Base-by-base conservation (phyloP, 1,284 basidiomycete species). In the Malassezia sp. region DNA sequence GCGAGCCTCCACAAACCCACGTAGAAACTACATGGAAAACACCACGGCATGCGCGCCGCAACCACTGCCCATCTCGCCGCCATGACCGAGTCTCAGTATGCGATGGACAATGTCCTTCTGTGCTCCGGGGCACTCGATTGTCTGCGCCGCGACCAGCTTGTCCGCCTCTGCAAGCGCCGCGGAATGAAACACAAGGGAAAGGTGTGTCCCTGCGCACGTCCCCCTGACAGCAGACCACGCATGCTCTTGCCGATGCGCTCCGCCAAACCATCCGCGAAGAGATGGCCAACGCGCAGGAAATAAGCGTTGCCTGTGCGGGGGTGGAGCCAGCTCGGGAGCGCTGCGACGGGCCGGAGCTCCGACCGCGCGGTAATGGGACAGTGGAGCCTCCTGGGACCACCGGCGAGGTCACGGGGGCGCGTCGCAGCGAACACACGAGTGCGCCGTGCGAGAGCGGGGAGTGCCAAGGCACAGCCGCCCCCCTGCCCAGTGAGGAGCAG, bases 151-250 rank as follows among this genome's bases (percentile, higher is more conserved):
- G 41, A 49, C n/a, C 47, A 49, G 27, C 41, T 49, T 11, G 36
- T 49, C 14, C 43, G 29, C 24, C 26, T 49, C 20, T 49, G 41
- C 34, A 49, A 44, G 30, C 47, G 47, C 5, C 30, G 27, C 4
- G 47, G 47, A 18, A 44, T 49, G 7, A 49, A 49, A 20, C 35
- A 41, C 20, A 29, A 30, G 14, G 47, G 47, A 18, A 49, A 44
- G 31, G 43, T 45, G 33, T 27, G 43, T 28, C 1, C 12, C 2
- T 6, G 4, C 20, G 32, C 11, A 34, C 11, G 5, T n/a, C 22
- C 14, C 15, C 15, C 36, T 26, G 27, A 33, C 35, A 21, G 21
- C 30, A 45, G 41, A 18, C 41, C 4, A 10, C 20, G 14, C 41
- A 49, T 11, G n/a, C n/a, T n/a, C 34, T 49, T 17, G 38, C 38